Conservation (phyloP, 1,139 yeast genomes). For the Debaryomyces subglobosus region DNA sequence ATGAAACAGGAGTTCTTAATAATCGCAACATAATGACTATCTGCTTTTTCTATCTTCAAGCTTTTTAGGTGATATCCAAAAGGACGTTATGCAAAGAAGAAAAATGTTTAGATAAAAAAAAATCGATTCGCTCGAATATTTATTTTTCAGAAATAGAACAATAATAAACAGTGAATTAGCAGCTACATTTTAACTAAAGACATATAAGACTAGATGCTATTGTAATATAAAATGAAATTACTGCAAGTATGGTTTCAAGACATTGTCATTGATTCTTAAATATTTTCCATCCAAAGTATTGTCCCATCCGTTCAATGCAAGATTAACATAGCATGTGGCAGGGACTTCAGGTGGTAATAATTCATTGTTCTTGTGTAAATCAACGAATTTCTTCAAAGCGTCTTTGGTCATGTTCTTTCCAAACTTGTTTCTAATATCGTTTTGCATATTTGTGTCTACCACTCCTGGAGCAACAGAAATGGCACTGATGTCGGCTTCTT, state of each 20-base stretch:
- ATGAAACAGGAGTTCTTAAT: constrained; percentile 3
- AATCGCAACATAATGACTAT: constrained; percentile 1
- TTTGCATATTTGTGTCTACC: constrained; percentile 88
- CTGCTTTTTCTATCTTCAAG: background rate
- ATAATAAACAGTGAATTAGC: background rate
- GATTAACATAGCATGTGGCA: constrained; percentile 64
- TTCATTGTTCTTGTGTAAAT: constrained; percentile 55
- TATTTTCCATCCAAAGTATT: constrained; percentile 62
- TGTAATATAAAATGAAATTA: background rate
- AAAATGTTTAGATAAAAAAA: background rate
- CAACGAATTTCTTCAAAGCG: constrained; percentile 59
- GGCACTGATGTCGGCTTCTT: constrained; percentile 61
- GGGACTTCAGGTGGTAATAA: constrained; percentile 71
- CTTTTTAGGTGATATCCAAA: background rate
- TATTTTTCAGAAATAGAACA: background rate
- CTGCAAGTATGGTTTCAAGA: background rate
- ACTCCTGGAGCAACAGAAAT: constrained; percentile 91
- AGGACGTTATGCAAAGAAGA: background rate
- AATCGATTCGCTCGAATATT: background rate
- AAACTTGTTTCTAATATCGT: constrained; percentile 63
- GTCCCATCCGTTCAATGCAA: constrained; percentile 63
- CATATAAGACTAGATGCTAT: background rate
- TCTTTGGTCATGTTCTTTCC: constrained; percentile 60
- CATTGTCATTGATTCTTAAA: constrained; percentile 59
- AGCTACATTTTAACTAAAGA: background rate